Evolutionary conservation across 2,329 filamentous ascomycete species (phyloP), one percentile per base, ranked within the genome.

Genomic region (Graphiopsis chlorocephala): DNA sequence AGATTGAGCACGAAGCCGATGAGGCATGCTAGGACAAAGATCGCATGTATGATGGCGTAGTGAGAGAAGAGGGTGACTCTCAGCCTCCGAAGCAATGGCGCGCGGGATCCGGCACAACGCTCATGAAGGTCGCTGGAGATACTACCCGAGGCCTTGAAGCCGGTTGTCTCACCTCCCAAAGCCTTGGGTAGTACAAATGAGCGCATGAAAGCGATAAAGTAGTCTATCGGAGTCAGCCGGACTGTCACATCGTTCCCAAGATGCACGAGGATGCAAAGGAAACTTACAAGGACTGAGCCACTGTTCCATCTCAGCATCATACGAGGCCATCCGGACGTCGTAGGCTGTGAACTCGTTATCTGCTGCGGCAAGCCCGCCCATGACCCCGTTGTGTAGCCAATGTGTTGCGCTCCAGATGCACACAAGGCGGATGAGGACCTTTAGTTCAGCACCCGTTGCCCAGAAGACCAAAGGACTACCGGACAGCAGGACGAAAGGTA

Each of bases 271-370:
- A 42, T 10, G 1, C 0, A 42, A 12, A 4, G n/a, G 10, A 45
- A 45, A 57, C 58, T 56, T 59, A 66, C 66, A 64, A 47, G 64
- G 66, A 8, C 58, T 57, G 11, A 66, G 45, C 64, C 60, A 64
- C 20, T 61, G 56, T 15, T 65, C 64, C 45, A 81, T 2, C 84
- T 84, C 60, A 87, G 75, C 62, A 66, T 86, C 84, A 74, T 86
- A 88, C 0, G 85, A 85, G 7, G 85, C 81, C 85, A 88, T 88
- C 85, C 86, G 88, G 29, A 88, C 77, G 73, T 86, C 83, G 67
- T 84, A 83, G 4, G 84, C 79, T 2, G 81, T 75, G 12, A 62
- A 50, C 4, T 60, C 64, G 28, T 64, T 64, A 2, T 61, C 66
- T 5, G 61, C 26, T 3, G 60, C 52, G 3, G 64, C 60, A 23